Base-by-base conservation (phyloP, 768 basidiomycete genomes). In the Cyclocybe cylindracea region DNA sequence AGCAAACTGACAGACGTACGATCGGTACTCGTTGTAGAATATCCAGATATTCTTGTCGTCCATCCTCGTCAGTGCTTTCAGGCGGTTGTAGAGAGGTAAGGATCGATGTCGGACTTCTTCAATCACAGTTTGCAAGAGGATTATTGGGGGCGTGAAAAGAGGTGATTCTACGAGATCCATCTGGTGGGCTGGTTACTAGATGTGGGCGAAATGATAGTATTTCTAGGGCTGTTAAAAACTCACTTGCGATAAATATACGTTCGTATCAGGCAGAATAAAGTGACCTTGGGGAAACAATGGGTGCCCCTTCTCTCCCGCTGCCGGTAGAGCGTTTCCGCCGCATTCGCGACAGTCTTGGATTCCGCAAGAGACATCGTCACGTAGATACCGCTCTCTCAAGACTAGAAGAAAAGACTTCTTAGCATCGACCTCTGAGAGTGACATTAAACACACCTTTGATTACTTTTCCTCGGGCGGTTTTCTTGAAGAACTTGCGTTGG, bases 21-120 rank as follows among this genome's bases (percentile, higher is more conserved):
- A 85, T 65, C 86, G 72, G 64, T 85, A 93, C 62, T 94, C 91
- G 62, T 94, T 91, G 65, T 94, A 92, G 64, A 92, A 93, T 5
- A 90, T 76, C 84, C 86, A 91, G 8, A 87, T 79, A n/a, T 72
- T 76, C 64, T 93, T 94, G 54, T 92, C 93, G 51, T 98, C 96
- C 58, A 85, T 82, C 55, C 84, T 89, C 31, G 88, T 78, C 42
- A 98, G 77, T 1, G 87, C 83, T 60, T 91, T 95, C 56, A 99
- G 78, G 32, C 95, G 87, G 66, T 94, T 98, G 71, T 92, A 94
- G 11, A 98, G 72, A 3, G 96, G 96, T 19, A 98, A 72, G 1
- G 91, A 94, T 14, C 97, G 82, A 66, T 98, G 97, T 51, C 96
- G 81, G 53, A 98, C 94, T 83, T 99, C 97, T 58, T 97, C 91